A percentile compares a stretch with the other conserved stretches of the same genome.
Conservation (phyloP, 2,329 filamentous ascomycete genomes). For the Dactylellina drechsleri region DNA sequence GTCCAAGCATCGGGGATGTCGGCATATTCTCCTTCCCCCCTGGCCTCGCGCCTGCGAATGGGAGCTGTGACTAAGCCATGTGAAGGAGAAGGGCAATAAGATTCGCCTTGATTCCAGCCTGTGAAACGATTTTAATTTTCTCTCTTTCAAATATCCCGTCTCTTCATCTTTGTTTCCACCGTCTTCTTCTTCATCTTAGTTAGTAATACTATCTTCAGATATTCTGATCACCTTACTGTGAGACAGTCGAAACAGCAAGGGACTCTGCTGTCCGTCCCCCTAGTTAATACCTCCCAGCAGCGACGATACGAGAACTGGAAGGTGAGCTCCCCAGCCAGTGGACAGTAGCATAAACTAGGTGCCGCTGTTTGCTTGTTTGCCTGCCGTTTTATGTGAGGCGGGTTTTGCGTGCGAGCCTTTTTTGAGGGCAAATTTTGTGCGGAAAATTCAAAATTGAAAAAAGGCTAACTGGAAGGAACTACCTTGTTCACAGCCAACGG, state of each 20-base stretch:
- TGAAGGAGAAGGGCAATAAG: conserved; percentile 36
- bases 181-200: no score
- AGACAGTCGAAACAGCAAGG: conserved; percentile 26
- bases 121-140: conserved; percentile 31
- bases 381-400: conserved; percentile 3
- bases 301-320: conserved; percentile 24
- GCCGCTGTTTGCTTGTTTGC: conserved; percentile 2
- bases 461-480: conserved; percentile 28
- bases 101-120: conserved; percentile 21
- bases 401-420: conserved; percentile 15
- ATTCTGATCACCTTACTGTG: conserved; percentile 9
- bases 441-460: conserved; percentile 7
- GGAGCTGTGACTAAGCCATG: conserved; percentile 53
- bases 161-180: no score
- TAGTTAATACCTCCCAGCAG: no score
- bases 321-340: conserved; percentile 16
- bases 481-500: conserved; percentile 30
- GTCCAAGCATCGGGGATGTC: conserved; percentile 17
- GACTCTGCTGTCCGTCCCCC: conserved; percentile 38
- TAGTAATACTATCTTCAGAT: no score
- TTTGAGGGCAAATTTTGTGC: conserved; percentile 14
- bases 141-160: not conserved
- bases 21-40: conserved; percentile 24
- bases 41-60: conserved; percentile 14
- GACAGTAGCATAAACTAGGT: not conserved